phyloP scores from a whole-genome alignment of 2,329 filamentous ascomycete genomes.

The Rugonectria rugulosa region DNA sequence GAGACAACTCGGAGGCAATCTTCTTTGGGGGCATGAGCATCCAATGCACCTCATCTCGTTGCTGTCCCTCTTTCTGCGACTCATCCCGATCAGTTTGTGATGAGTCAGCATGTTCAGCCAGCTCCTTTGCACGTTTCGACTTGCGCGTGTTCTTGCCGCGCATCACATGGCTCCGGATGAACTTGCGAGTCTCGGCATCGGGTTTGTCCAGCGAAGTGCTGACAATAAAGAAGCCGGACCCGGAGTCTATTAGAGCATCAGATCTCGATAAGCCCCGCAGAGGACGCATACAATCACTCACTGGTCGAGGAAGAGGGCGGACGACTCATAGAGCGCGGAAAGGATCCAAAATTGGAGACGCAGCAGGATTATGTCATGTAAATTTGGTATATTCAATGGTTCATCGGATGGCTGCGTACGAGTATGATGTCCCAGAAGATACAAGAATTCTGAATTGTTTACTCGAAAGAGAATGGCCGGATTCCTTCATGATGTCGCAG shows the following conservation, averaged over 20 bases:
- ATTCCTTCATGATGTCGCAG: not conserved
- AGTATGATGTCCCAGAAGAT: not conserved
- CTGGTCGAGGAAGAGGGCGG: not conserved
- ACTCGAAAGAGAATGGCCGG: not conserved
- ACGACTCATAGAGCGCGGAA: not conserved
- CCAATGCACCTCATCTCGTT: not conserved
- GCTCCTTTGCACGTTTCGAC: slow-evolving; percentile 8
- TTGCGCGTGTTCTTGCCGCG: slow-evolving; percentile 37
- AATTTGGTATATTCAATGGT: too few relatives aligned
- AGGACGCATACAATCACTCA: not conserved
- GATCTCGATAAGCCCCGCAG: not conserved
- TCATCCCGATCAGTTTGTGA: not conserved
- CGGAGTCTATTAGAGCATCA: slow-evolving; percentile 4
- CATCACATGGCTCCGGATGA: slow-evolving; percentile 42
- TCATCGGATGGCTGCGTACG: too few relatives aligned
- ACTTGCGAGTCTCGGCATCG: slow-evolving; percentile 28
- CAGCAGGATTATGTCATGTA: not conserved
- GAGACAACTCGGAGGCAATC: slow-evolving; percentile 24
- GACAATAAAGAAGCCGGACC: slow-evolving; percentile 26
- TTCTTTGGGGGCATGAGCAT: slow-evolving; percentile 6
- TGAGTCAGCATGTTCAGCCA: not conserved
- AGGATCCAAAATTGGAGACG: not conserved
- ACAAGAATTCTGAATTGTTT: not conserved
- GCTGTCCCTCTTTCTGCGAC: not conserved
- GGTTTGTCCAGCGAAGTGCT: slow-evolving; percentile 32